phyloP scores from a whole-genome alignment of 75 land plant genomes.

The Selaginella moellendorffii region DNA sequence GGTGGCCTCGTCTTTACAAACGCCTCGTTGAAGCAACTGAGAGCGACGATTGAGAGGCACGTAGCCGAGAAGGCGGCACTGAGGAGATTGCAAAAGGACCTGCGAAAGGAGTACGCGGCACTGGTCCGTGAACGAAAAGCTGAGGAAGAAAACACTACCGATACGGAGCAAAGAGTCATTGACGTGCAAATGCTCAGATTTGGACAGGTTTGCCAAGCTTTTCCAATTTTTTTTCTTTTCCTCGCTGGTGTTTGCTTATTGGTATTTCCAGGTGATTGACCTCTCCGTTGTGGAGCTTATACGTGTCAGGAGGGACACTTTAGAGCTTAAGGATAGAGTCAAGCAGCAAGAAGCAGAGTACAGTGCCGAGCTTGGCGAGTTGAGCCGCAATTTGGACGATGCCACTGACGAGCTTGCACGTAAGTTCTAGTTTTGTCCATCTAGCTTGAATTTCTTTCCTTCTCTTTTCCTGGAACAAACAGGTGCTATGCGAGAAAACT shows the following conservation, averaged over 20 bases:
- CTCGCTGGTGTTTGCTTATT: background rate
- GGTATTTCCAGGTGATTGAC: constrained; percentile 15
- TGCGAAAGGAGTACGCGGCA: constrained; percentile 16
- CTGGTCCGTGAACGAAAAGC: constrained; percentile 17
- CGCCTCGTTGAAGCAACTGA: constrained; percentile 12
- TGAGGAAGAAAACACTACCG: constrained; percentile 16
- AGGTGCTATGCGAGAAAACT: constrained; percentile 19
- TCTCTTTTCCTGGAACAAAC: background rate
- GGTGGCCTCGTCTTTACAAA: constrained; percentile 21
- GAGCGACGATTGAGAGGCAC: constrained; percentile 16
- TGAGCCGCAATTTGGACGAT: constrained; percentile 14
- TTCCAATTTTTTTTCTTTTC: background rate
- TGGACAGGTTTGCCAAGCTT: constrained; percentile 20
- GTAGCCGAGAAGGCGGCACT: constrained; percentile 17
- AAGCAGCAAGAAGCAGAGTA: constrained; percentile 18
- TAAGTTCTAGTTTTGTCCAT: constrained; percentile 8
- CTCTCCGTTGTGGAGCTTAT: constrained; percentile 22
- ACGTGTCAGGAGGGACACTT: constrained; percentile 19
- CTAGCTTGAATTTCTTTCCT: background rate
- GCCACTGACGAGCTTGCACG: constrained; percentile 22
- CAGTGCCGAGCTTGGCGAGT: constrained; percentile 13
- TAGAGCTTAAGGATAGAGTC: constrained; percentile 13
- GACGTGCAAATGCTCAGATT: constrained; percentile 32
- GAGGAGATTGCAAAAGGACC: constrained; percentile 27
- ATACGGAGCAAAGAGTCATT: constrained; percentile 17